phyloP scores from a whole-genome alignment of 2,329 filamentous ascomycete genomes.

The Colletotrichum simmondsii region DNA sequence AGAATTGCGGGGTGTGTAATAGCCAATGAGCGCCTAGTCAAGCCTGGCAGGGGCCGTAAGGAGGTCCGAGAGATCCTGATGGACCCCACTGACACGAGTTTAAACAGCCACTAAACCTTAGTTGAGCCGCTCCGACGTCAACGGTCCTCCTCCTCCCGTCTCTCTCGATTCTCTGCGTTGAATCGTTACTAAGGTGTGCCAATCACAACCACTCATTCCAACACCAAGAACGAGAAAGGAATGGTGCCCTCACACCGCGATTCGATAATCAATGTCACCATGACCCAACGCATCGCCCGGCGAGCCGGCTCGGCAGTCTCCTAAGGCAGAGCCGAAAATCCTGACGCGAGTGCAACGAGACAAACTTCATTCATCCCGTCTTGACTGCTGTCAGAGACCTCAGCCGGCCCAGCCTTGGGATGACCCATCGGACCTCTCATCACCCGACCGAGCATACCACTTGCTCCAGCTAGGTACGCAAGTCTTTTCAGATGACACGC shows the following conservation, averaged over 20 bases:
- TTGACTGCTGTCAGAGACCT: not conserved
- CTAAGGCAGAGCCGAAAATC: not conserved
- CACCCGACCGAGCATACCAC: not conserved
- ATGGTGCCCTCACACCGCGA: not conserved
- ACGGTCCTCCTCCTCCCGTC: not conserved
- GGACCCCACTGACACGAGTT: not conserved
- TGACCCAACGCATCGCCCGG: not conserved
- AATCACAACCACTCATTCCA: not conserved
- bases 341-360: not conserved
- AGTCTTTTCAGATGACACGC: slow-evolving; percentile 17
- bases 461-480: not conserved
- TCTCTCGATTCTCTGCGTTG: not conserved
- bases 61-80: not conserved
- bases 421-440: not conserved
- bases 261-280: not conserved
- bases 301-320: slow-evolving; percentile 18
- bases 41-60: not conserved
- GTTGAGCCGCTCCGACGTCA: slow-evolving; percentile 33
- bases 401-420: not conserved
- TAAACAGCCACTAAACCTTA: slow-evolving; percentile 32
- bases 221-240: not conserved
- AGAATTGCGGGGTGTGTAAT: not conserved
- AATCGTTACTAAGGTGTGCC: not conserved
- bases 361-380: slow-evolving; percentile 15
- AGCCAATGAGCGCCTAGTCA: not conserved